These are phyloP conservation scores for Trapa bicornis DNA, from an alignment of 345 rosid species.

Conservation along the genomic window DNA sequence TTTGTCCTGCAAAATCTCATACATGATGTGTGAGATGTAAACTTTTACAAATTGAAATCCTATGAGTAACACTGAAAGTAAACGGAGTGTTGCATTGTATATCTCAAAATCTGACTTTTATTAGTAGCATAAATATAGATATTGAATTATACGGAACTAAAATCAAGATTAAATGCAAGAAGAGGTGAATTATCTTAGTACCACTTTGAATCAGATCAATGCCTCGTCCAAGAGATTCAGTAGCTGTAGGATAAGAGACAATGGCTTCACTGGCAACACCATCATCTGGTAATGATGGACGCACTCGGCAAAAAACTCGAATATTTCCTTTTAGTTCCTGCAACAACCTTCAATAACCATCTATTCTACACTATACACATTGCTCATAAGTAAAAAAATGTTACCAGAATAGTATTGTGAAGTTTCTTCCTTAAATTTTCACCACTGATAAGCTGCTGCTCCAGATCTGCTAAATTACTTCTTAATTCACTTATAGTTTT, in stretches of 20 bases:
- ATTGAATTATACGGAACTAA: background rate
- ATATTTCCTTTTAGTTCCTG: conserved; percentile 98
- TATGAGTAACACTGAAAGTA: background rate
- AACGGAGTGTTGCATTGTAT: background rate
- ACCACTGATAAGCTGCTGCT: conserved; percentile 54
- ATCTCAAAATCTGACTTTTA: background rate
- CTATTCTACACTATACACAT: background rate
- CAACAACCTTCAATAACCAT: background rate
- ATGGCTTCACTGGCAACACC: conserved; percentile 44
- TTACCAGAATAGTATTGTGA: conserved; percentile 84
- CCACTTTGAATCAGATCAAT: conserved; percentile 74
- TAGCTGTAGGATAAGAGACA: conserved; percentile 58
- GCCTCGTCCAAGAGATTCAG: conserved; percentile 67
- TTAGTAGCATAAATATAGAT: background rate
- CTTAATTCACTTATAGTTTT: conserved; percentile 27
- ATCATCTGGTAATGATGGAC: conserved; percentile 74
- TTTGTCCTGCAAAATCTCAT: conserved; percentile 34
- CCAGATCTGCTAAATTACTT: conserved; percentile 49
- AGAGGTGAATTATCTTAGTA: conserved; percentile 10
- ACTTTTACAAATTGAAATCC: background rate
- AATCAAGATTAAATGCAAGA: background rate
- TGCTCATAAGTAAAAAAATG: background rate
- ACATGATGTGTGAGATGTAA: background rate
- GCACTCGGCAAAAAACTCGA: conserved; percentile 88
- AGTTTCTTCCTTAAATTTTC: conserved; percentile 66